These are phyloP conservation scores for Cyberlindnera americana DNA, from an alignment of 805 yeast species.

Conservation along the genomic window DNA sequence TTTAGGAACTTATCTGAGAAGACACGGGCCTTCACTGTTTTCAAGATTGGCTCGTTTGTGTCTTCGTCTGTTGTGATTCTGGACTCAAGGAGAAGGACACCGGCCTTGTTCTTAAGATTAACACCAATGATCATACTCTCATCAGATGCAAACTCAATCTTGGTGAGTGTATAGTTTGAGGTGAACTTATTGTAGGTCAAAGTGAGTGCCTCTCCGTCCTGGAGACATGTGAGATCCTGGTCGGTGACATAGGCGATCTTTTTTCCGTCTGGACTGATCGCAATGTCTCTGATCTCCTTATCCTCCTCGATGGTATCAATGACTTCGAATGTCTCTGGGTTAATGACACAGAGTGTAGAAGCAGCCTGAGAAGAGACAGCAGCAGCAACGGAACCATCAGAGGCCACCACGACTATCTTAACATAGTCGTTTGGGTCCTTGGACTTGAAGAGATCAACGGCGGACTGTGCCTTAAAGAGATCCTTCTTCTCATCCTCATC, in stretches of 20 bases:
- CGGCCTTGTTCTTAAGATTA: slow-evolving; percentile 36
- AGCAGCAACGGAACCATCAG: slow-evolving; percentile 61
- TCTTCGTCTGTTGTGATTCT: slow-evolving; percentile 15
- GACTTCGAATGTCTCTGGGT: slow-evolving; percentile 51
- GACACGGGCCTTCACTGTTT: slow-evolving; percentile 37
- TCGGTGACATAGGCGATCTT: slow-evolving; percentile 61
- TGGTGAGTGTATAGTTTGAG: slow-evolving; percentile 32
- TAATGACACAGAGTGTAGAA: slow-evolving; percentile 57
- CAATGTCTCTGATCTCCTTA: slow-evolving; percentile 57
- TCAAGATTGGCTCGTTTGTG: slow-evolving; percentile 11
- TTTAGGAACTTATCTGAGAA: slow-evolving; percentile 50
- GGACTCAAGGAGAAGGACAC: slow-evolving; percentile 34
- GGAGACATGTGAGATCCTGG: slow-evolving; percentile 34
- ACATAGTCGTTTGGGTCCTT: slow-evolving; percentile 50
- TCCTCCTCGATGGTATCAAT: slow-evolving; percentile 46
- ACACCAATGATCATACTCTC: slow-evolving; percentile 41
- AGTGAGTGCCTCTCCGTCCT: slow-evolving; percentile 13
- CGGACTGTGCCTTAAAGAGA: slow-evolving; percentile 54
- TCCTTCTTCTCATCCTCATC: slow-evolving; percentile 32
- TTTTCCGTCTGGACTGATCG: slow-evolving; percentile 64
- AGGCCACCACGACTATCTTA: slow-evolving; percentile 55
- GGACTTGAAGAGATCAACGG: slow-evolving; percentile 53
- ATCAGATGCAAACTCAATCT: slow-evolving; percentile 39
- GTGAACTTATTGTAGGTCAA: slow-evolving; percentile 20
- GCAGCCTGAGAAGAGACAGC: slow-evolving; percentile 62